Base-by-base conservation (phyloP, 805 yeast genomes). In the Candida nemodendra region DNA sequence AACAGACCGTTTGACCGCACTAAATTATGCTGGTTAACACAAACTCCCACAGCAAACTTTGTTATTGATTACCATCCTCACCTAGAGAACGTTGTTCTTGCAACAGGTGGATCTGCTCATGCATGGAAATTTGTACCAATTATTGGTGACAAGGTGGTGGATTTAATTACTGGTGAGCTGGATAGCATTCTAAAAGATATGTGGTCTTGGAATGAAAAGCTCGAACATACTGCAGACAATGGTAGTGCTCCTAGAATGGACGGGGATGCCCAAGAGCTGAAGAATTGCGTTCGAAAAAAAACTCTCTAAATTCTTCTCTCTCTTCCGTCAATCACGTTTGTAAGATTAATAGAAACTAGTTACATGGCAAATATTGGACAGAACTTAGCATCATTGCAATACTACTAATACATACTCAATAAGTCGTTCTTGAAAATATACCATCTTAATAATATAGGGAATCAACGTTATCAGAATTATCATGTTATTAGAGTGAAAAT, bases 31-130 rank as follows among this genome's bases (percentile, higher is more conserved):
- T 54, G 59, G 59, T 27, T 54, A 9, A 54, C 56, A 0, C 55
- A 54, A 31, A 51, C 57, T 8, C 49, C 51, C 3, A 38, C 51
- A 7, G 51, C 54, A 2, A 52, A 53, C 30, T 54, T 54, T 19
- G 9, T 54, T 5, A 51, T 54, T 18, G 57, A 54, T 29, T 32
- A 43, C 32, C 54, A 53, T 40, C 59, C 57, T 3, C 28, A 42
- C 7, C 17, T 46, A 25, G 28, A 50, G 27, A 50, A 50, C 27
- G 54, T 54, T n/a, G 19, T 53, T 11, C 12, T 54, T 13, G 56
- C 59, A 3, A 54, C 59, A 1, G 55, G 54, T 23, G 59, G 57
- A 14, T 54, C 57, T 8, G 57, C 54, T 3, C 59, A 54, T 36
- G 59, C 50, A 3, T 53, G 57, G 59, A 53, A 54, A 32, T 52